A percentile compares a stretch with the other conserved stretches of the same genome.
Conservation (phyloP, 768 basidiomycete genomes). For the Russula sp. region DNA sequence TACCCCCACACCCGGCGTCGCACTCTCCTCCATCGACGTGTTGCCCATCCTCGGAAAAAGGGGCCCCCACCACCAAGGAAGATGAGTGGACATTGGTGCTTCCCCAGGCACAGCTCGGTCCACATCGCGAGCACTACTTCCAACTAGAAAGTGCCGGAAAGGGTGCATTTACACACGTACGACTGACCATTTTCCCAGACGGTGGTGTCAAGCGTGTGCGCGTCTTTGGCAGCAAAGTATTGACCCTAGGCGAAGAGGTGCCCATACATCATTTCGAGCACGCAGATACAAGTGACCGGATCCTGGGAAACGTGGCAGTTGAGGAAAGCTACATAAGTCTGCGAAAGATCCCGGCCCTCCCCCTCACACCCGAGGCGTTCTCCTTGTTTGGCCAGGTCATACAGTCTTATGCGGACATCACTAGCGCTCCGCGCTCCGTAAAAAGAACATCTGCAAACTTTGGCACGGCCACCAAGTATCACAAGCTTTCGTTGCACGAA, state of each 20-base stretch:
- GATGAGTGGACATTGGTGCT: slow-evolving; percentile 70
- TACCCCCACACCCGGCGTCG: slow-evolving; percentile 21
- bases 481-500: slow-evolving; percentile 72
- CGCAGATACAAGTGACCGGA: neutral
- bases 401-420: slow-evolving; percentile 70
- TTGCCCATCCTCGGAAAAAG: slow-evolving; percentile 22
- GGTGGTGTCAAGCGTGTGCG: slow-evolving; percentile 95
- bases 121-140: slow-evolving; percentile 86
- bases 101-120: slow-evolving; percentile 71
- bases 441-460: slow-evolving; percentile 79
- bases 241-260: slow-evolving; percentile 5
- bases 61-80: slow-evolving; percentile 27
- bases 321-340: neutral
- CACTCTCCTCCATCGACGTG: slow-evolving; percentile 16
- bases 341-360: slow-evolving; percentile 43
- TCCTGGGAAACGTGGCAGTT: neutral
- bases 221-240: slow-evolving; percentile 56
- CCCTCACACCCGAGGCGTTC: slow-evolving; percentile 82
- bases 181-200: slow-evolving; percentile 87
- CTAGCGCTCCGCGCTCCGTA: slow-evolving; percentile 53
- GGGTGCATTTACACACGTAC: slow-evolving; percentile 69
- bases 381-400: slow-evolving; percentile 85
- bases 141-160: slow-evolving; percentile 61
- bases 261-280: neutral
- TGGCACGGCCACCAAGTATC: slow-evolving; percentile 88